Conservation (phyloP, 352 stramenopile species). For the Phytophthora pini region DNA sequence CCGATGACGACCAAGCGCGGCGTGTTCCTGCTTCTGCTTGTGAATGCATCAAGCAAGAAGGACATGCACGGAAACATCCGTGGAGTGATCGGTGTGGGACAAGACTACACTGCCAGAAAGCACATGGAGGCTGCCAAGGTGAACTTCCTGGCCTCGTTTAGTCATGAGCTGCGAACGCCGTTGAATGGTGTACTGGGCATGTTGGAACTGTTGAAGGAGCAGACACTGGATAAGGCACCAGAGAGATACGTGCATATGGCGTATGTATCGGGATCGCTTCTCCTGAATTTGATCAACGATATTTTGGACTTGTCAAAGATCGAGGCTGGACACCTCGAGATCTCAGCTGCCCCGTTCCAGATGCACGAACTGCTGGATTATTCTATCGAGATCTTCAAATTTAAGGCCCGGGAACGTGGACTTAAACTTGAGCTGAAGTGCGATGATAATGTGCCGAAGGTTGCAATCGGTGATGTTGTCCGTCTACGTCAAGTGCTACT, state of each 20-base stretch:
- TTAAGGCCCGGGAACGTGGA: constrained; percentile 84
- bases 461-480: constrained; percentile 81
- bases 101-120: constrained; percentile 92
- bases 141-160: constrained; percentile 89
- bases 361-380: constrained; percentile 87
- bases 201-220: constrained; percentile 82
- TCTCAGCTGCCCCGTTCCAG: constrained; percentile 86
- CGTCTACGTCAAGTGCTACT: constrained; percentile 82
- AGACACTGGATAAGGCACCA: constrained; percentile 67
- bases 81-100: constrained; percentile 92
- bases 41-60: constrained; percentile 89
- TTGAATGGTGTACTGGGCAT: constrained; percentile 87
- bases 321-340: constrained; percentile 91
- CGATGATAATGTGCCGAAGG: constrained; percentile 63
- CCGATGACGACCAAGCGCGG: constrained; percentile 84
- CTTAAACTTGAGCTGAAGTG: constrained; percentile 87
- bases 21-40: constrained; percentile 69
- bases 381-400: constrained; percentile 91
- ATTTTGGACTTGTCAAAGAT: constrained; percentile 94
- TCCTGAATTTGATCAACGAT: constrained; percentile 93
- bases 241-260: constrained; percentile 88
- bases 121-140: constrained; percentile 89
- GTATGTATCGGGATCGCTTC: constrained; percentile 83
- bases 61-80: constrained; percentile 93
- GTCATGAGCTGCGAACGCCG: constrained; percentile 82